Percentiles rank a stretch among this genome's conserved stretches.
Conservation (phyloP, 1,284 basidiomycete genomes). For the Leucoagaricus sp. region DNA sequence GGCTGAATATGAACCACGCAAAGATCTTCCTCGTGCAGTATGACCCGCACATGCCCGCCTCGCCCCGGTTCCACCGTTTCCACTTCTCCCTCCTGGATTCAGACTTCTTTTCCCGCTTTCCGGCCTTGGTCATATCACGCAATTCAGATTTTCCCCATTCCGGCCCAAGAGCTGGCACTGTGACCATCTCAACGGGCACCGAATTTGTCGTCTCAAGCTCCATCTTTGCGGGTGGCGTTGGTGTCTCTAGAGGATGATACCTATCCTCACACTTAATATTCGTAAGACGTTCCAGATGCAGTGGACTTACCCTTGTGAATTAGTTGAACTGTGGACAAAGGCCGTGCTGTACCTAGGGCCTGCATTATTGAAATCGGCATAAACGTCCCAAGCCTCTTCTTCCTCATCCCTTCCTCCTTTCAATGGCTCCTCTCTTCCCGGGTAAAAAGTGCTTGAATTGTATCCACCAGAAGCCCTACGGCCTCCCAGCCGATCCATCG, state of each 20-base stretch:
- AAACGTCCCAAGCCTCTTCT: constrained; percentile 74
- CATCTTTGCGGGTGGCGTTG: constrained; percentile 37
- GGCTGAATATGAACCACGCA: constrained; percentile 66
- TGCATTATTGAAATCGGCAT: constrained; percentile 88
- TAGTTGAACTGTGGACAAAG: constrained; percentile 38
- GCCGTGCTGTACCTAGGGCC: constrained; percentile 78
- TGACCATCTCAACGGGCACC: constrained; percentile 73
- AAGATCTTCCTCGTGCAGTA: constrained; percentile 74
- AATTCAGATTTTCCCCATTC: constrained; percentile 85
- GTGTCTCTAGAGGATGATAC: constrained; percentile 48
- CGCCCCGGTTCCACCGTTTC: constrained; percentile 72
- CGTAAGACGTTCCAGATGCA: background rate
- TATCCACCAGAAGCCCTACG: constrained; percentile 57
- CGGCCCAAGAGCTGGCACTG: constrained; percentile 83
- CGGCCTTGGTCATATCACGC: constrained; percentile 70
- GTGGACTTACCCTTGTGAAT: constrained; percentile 37
- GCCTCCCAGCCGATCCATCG: constrained; percentile 46
- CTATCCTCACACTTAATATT: constrained; percentile 30
- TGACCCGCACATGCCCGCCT: constrained; percentile 73
- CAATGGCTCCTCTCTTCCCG: constrained; percentile 69
- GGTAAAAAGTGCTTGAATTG: constrained; percentile 61
- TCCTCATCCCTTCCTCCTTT: constrained; percentile 72
- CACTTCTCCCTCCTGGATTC: constrained; percentile 60
- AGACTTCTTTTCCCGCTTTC: constrained; percentile 55
- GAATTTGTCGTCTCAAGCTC: constrained; percentile 33